Base-by-base conservation (phyloP, 2,329 filamentous ascomycete species). In the Akanthomyces muscarius region DNA sequence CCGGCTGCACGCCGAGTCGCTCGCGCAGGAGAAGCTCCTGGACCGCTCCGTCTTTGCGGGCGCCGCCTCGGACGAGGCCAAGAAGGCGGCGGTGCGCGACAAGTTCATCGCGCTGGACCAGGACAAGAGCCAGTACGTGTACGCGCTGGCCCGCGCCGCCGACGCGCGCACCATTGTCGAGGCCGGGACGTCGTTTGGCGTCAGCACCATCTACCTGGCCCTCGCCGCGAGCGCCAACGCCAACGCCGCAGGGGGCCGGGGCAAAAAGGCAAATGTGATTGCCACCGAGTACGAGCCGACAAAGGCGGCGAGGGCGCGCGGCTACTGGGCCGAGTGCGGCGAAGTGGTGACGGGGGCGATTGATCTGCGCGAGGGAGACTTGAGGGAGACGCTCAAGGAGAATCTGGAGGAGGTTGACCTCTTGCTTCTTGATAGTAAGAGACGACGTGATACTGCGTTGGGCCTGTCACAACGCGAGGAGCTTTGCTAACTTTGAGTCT, bases 181-280 rank as follows among this genome's bases (percentile, higher is more conserved):
- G 68, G 83, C 82, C 0, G 84, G 83, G 2, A 86, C 84, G 0
- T 82, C 78, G 54, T 86, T 82, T 64, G 84, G 84, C 10, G 80
- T 86, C 3, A 83, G 80, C 61, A 86, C 83, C 0, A 84, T 86
- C 59, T 86, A 85, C 65, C 78, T 86, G 8, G 82, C 83, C 0
- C 72, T 86, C 8, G 84, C 83, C 0, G 80, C 82, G 0, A 75
- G 75, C 0, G 75, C 80, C 61, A 84, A 81, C 8, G 59, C 53
- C 4, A 25, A 55, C 8, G 63, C 61, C 4, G 59, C 59, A 5
- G 62, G 55, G 10, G 56, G 52, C 21, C 5, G 6, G 14, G 63
- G 63, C 13, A 53, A 36, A 14, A n/a, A 11, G 45, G 53, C 52
- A 3, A 62, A 25, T 28, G 83, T 86, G 0, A 80, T 86, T 66